Base-by-base conservation (phyloP, 2,329 filamentous ascomycete species). In the Colletotrichum limetticola region DNA sequence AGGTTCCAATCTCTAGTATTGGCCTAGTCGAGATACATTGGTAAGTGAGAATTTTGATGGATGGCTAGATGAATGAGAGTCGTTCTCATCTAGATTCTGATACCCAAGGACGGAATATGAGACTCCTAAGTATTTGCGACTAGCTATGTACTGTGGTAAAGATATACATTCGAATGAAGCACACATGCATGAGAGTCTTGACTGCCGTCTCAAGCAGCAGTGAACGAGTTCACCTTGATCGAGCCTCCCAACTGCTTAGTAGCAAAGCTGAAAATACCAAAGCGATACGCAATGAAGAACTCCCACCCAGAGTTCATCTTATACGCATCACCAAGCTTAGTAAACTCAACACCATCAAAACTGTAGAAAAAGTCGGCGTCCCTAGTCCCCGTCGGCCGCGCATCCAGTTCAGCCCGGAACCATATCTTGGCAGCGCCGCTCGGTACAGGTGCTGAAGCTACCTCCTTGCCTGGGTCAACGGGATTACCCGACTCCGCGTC, bases 241-340 rank as follows among this genome's bases (percentile, higher is more conserved):
- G 74, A 78, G 4, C 86, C 86, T 0, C 86, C 86, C 5, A 86
- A 75, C 0, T 76, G 77, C 52, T 79, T 80, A 4, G 86, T 87
- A 0, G 85, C 86, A 78, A 81, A 86, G 75, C 88, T 88, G 74
- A 88, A 88, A 19, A 87, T 84, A 0, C 83, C 86, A 74, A 80
- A 88, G 0, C 86, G 80, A 71, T 88, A 88, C 0, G 85, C 86
- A 71, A 86, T 83, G 63, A 88, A 88, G 76, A 83, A 87, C 4
- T 80, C 74, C 85, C 86, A 88, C 9, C 82, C 79, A 16, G 76
- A 84, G 71, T 80, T 82, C 74, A 88, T 74, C 5, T 78, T 76
- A 11, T 82, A 84, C 0, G 79, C 75, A 0, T 74, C 8, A 78
- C 86, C 49, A 82, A 78, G 16, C 66, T 73, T 11, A 74, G 78